Evolutionary conservation across 352 stramenopile genomes (phyloP).

Genomic region (Phytopythium sindhum): DNA sequence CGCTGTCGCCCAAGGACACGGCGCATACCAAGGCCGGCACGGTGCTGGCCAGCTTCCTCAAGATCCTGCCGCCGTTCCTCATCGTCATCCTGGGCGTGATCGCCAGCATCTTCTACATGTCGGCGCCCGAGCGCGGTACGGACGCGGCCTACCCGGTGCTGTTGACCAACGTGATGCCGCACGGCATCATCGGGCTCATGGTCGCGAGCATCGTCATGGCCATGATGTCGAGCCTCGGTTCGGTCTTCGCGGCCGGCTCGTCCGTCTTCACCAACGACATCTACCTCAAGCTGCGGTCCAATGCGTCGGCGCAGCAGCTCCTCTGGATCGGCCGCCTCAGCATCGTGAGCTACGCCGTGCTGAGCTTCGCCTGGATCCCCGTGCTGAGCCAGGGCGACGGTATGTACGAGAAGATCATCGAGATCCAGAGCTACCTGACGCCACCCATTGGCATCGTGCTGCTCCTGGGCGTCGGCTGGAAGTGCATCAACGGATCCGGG

Average conservation of each 20-base stretch:
- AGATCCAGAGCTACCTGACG: slow-evolving; percentile 63
- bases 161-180: slow-evolving; percentile 65
- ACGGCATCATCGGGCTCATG: slow-evolving; percentile 61
- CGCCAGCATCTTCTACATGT: slow-evolving; percentile 59
- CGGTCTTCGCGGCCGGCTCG: slow-evolving; percentile 55
- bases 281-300: slow-evolving; percentile 45
- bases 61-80: slow-evolving; percentile 62
- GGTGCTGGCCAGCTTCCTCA: slow-evolving; percentile 54
- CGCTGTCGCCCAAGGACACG: slow-evolving; percentile 66
- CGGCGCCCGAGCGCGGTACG: slow-evolving; percentile 39
- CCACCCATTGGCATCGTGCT: slow-evolving; percentile 62
- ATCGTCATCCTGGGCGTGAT: slow-evolving; percentile 69
- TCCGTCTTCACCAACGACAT: slow-evolving; percentile 68
- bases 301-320: slow-evolving; percentile 56
- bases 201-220: slow-evolving; percentile 67
- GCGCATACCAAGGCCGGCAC: slow-evolving; percentile 53
- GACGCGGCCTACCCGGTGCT: slow-evolving; percentile 64
- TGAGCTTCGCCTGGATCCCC: slow-evolving; percentile 65
- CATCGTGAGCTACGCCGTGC: slow-evolving; percentile 42
- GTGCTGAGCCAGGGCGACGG: slow-evolving; percentile 48
- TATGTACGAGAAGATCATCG: slow-evolving; percentile 58
- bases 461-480: slow-evolving; percentile 49
- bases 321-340: slow-evolving; percentile 54
- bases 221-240: slow-evolving; percentile 71
- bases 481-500: slow-evolving; percentile 43